Conservation (phyloP, 2,329 filamentous ascomycete genomes). For the Madurella fahalii region DNA sequence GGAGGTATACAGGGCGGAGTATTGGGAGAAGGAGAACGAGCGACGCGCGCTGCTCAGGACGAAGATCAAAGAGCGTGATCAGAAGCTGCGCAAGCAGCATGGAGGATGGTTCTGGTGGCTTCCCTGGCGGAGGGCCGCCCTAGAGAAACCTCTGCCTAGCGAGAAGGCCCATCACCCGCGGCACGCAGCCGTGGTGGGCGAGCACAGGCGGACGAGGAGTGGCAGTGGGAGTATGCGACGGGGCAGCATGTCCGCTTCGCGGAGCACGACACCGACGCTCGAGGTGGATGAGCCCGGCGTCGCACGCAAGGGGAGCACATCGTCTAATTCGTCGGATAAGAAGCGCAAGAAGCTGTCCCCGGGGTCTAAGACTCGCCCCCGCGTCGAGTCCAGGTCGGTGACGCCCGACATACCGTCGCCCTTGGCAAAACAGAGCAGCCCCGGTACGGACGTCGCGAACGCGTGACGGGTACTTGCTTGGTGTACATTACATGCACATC, state of each 20-base stretch:
- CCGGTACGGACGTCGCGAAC: slow-evolving; percentile 5
- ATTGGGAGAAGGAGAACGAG: slow-evolving; percentile 97
- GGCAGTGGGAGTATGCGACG: slow-evolving; percentile 47
- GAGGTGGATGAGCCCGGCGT: slow-evolving; percentile 40
- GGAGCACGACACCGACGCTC: slow-evolving; percentile 41
- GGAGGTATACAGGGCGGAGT: slow-evolving; percentile 90
- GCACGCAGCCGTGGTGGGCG: slow-evolving; percentile 41
- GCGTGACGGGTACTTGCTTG: slow-evolving; percentile 6
- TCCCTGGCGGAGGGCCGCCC: slow-evolving; percentile 59
- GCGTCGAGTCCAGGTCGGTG: slow-evolving; percentile 47
- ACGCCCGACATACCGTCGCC: slow-evolving; percentile 54
- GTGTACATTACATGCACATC: not conserved
- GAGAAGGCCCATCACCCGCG: slow-evolving; percentile 37
- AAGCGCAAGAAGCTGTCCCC: slow-evolving; percentile 49
- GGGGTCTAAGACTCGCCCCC: slow-evolving; percentile 37
- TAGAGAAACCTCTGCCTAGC: slow-evolving; percentile 14
- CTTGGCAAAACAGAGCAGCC: slow-evolving; percentile 41
- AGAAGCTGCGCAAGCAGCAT: slow-evolving; percentile 62
- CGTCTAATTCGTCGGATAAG: slow-evolving; percentile 46
- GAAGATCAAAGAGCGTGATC: slow-evolving; percentile 65
- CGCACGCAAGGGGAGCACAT: slow-evolving; percentile 44
- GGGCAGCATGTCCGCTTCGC: slow-evolving; percentile 47
- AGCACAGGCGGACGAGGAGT: slow-evolving; percentile 46
- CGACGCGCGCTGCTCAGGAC: slow-evolving; percentile 68
- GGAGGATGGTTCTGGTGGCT: slow-evolving; percentile 84